These are phyloP conservation scores for Candida albicans DNA, from an alignment of 1,139 yeast genomes.

Conservation along the genomic window DNA sequence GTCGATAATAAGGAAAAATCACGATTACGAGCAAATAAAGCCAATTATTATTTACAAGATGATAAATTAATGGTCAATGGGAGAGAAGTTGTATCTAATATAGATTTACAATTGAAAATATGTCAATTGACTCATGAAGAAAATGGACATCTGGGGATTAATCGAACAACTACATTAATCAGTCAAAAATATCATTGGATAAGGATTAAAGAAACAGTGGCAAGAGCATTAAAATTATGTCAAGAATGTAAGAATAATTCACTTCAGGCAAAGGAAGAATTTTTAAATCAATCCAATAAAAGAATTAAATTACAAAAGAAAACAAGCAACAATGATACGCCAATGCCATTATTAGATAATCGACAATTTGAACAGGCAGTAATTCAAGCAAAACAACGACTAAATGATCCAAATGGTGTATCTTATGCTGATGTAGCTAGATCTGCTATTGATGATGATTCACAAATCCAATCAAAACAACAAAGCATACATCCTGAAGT, in stretches of 20 bases:
- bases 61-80: slow-evolving; percentile 79
- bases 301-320: neutral
- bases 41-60: slow-evolving; percentile 68
- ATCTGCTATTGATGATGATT: slow-evolving; percentile 25
- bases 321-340: neutral
- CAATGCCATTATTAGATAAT: slow-evolving; percentile 1
- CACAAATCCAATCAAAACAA: slow-evolving; percentile 3
- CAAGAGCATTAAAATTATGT: slow-evolving; percentile 76
- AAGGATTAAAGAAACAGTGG: slow-evolving; percentile 84
- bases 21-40: slow-evolving; percentile 76
- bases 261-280: slow-evolving; percentile 4
- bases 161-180: slow-evolving; percentile 76
- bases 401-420: slow-evolving; percentile 1
- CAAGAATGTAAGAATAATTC: slow-evolving; percentile 57
- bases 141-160: slow-evolving; percentile 79
- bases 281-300: slow-evolving; percentile 3
- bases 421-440: slow-evolving; percentile 47
- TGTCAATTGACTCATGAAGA: slow-evolving; percentile 69
- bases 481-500: slow-evolving; percentile 10
- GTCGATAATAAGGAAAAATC: slow-evolving; percentile 84
- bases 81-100: slow-evolving; percentile 78
- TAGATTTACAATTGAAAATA: slow-evolving; percentile 69
- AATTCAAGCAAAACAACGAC: slow-evolving; percentile 8
- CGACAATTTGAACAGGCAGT: slow-evolving; percentile 11
- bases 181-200: slow-evolving; percentile 90